Percentiles rank a stretch among this genome's conserved stretches.
These are phyloP conservation scores for Saccharomyces hybrid DNA, from an alignment of 1,139 yeast genomes.

Conservation along the genomic window DNA sequence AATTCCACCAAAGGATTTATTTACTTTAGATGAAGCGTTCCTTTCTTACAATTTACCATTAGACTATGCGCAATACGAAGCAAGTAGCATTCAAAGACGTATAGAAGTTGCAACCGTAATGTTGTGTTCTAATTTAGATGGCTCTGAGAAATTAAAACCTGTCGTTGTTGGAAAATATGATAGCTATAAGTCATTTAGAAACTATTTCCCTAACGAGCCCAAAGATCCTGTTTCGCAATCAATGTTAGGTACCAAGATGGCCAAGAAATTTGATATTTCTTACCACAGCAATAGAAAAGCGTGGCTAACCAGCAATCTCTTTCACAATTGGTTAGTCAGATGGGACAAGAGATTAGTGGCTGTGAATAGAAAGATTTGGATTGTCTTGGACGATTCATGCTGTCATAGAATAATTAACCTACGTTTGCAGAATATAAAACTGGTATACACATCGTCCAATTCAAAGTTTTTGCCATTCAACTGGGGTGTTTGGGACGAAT, in stretches of 20 bases:
- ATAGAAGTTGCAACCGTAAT: constrained; percentile 45
- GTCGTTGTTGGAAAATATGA: constrained; percentile 56
- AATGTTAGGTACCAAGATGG: constrained; percentile 36
- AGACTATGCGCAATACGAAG: constrained; percentile 52
- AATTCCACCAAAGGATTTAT: constrained; percentile 47
- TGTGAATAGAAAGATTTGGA: constrained; percentile 44
- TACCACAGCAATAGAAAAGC: constrained; percentile 56
- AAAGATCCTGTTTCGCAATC: constrained; percentile 22
- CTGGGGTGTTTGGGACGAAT: constrained; percentile 59
- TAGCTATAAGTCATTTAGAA: constrained; percentile 42
- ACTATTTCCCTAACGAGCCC: constrained; percentile 33
- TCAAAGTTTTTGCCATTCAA: constrained; percentile 51
- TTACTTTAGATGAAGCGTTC: constrained; percentile 56
- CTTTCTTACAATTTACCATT: constrained; percentile 54
- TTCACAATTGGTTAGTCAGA: constrained; percentile 53
- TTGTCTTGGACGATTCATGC: constrained; percentile 54
- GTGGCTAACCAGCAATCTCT: constrained; percentile 60
- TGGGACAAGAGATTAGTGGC: constrained; percentile 49
- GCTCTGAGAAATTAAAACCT: constrained; percentile 55
- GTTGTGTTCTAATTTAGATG: constrained; percentile 58
- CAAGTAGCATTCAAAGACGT: constrained; percentile 34
- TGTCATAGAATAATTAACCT: constrained; percentile 55
- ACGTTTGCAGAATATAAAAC: constrained; percentile 45
- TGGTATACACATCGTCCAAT: constrained; percentile 36
- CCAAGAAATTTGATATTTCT: constrained; percentile 44